Evolutionary conservation across 2,329 filamentous ascomycete genomes (phyloP), one percentile per base, ranked within the genome.

Genomic region (Phaeomoniella chlamydospora): DNA sequence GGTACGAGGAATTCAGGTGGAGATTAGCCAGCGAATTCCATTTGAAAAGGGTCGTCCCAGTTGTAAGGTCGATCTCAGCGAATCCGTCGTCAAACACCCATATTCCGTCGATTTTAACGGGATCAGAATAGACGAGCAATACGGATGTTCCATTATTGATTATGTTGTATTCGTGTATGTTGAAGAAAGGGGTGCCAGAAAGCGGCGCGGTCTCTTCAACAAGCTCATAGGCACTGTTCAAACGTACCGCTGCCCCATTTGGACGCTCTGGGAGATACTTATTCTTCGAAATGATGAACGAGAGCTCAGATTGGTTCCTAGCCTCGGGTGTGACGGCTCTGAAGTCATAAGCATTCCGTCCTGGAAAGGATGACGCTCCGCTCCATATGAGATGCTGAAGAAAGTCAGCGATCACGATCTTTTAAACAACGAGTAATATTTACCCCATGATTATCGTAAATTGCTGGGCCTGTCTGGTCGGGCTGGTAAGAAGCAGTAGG

Each of bases 71-170:
- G 3, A 68, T 52, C 46, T 68, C 64, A 44, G 68, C 64, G 39
- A 68, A 68, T 2, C 66, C 53, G 38, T 62, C 63, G 46, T 68
- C 62, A 43, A 67, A 61, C 17, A 68, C 44, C 64, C 63, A 68
- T 2, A 62, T 63, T 41, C 65, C 53, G 3, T 62, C 61, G 3
- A 51, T 48, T 36, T 52, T 50, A 33, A 58, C 42, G 43, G 57
- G 55, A 37, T 57, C 55, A 37, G 57, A 58, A 5, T 57, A 47
- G 1, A 55, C 58, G 52, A 58, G 49, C 29, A 58, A 39, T 2
- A 55, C 55, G 12, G 51, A 50, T 37, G 51, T 52, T 18, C 64
- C 62, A 37, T 56, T 52, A 22, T 61, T 57, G 30, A 64, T 59
- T 26, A 59, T 55, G 38, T 53, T 56, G 43, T 67, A 67, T 39